Evolutionary conservation across 352 stramenopile species (phyloP).

Genomic region (Pythium brassicae): DNA sequence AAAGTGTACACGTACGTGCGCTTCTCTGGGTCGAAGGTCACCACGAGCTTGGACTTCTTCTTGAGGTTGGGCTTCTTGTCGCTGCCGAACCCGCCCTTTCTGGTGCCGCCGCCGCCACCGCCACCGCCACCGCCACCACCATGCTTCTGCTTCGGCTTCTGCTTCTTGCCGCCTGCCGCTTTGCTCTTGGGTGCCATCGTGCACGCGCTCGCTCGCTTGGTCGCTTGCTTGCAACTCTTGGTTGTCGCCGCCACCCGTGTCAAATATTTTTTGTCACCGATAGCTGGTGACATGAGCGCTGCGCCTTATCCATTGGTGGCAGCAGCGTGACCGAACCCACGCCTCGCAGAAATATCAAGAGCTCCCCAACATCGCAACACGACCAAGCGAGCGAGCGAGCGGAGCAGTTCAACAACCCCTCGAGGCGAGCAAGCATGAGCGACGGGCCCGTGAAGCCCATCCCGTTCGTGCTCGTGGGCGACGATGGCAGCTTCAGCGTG

Average conservation of each 20-base stretch:
- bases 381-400: too few relatives aligned
- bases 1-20: constrained; percentile 48
- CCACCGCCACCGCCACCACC: neutral
- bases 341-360: neutral
- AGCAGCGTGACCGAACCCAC: constrained; percentile 8
- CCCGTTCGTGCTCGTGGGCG: constrained; percentile 76
- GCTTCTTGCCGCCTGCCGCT: neutral
- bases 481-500: constrained; percentile 75
- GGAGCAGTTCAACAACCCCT: too few relatives aligned
- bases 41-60: constrained; percentile 85
- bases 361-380: too few relatives aligned
- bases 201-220: neutral
- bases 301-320: neutral
- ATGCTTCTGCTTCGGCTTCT: neutral
- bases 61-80: constrained; percentile 33
- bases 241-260: constrained; percentile 5
- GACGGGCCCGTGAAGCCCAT: constrained; percentile 47
- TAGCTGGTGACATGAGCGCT: neutral
- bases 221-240: neutral
- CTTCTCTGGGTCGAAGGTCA: constrained; percentile 86
- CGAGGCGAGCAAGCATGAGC: constrained; percentile 22
- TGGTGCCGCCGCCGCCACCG: neutral
- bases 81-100: constrained; percentile 9
- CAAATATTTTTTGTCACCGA: neutral
- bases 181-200: too few relatives aligned